Conservation (phyloP, 331 rosid genomes). For the Acacia pycnantha region DNA sequence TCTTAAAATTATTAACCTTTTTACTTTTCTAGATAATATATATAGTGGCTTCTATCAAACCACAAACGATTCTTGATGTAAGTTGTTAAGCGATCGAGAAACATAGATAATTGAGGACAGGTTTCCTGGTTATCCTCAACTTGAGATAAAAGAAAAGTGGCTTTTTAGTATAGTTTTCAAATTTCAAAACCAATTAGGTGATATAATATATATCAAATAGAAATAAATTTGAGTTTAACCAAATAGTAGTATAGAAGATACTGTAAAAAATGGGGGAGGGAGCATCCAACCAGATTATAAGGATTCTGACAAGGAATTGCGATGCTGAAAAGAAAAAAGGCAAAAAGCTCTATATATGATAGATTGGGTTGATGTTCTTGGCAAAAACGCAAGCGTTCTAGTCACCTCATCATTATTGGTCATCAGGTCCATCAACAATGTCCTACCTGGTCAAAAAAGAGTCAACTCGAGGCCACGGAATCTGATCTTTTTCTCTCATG, state of each 20-base stretch:
- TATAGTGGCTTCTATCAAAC: neutral
- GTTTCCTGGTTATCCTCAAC: neutral
- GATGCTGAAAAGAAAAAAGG: conserved; percentile 5
- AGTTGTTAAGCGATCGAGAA: neutral
- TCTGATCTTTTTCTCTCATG: neutral
- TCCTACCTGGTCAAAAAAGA: conserved; percentile 20
- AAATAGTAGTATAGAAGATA: neutral
- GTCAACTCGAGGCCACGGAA: conserved; percentile 7
- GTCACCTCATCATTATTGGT: neutral
- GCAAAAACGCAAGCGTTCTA: conserved; percentile 2
- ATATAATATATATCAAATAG: neutral
- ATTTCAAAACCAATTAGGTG: neutral
- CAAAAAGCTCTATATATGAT: neutral
- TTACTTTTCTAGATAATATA: neutral
- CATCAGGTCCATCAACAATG: conserved; percentile 30
- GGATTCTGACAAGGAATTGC: conserved; percentile 19
- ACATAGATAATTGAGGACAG: neutral
- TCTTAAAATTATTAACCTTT: neutral
- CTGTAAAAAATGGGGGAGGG: neutral
- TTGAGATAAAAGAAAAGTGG: neutral
- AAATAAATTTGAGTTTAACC: neutral
- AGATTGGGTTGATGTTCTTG: neutral
- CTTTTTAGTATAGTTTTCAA: neutral
- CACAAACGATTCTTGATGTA: neutral
- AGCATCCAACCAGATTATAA: conserved; percentile 13